Percentiles rank a stretch among this genome's conserved stretches.
These are phyloP conservation scores for Picea abies DNA, from an alignment of 83 land plant genomes.

Conservation along the genomic window DNA sequence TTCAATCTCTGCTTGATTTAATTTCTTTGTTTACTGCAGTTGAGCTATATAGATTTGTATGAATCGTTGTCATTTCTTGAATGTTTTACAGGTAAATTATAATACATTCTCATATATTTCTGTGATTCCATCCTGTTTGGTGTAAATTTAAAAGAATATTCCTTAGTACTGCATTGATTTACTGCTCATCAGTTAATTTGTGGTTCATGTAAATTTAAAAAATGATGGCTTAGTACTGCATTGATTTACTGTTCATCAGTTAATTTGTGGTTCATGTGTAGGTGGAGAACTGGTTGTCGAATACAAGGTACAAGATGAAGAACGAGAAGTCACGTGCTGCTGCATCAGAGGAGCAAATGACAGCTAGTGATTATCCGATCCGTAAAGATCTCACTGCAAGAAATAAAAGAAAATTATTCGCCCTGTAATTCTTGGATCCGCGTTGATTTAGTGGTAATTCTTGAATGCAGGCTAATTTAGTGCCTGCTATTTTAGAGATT, in stretches of 20 bases:
- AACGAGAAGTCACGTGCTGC: constrained; percentile 2
- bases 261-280: too few relatives aligned
- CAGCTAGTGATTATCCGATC: not conserved
- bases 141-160: too few relatives aligned
- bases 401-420: not conserved
- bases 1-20: not conserved
- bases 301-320: constrained; percentile 3
- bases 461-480: too few relatives aligned
- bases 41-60: not conserved
- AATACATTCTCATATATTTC: too few relatives aligned
- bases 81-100: not conserved
- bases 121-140: too few relatives aligned
- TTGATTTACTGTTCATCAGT: too few relatives aligned
- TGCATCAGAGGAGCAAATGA: not conserved
- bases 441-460: too few relatives aligned
- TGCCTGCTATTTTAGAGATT: too few relatives aligned
- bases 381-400: not conserved
- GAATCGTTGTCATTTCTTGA: not conserved
- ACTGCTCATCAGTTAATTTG: too few relatives aligned
- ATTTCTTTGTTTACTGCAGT: not conserved
- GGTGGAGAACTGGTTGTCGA: constrained; percentile 9
- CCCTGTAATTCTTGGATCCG: not conserved
- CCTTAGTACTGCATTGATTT: too few relatives aligned
- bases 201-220: too few relatives aligned
- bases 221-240: too few relatives aligned